A percentile compares a stretch with the other conserved stretches of the same genome.
phyloP scores from a whole-genome alignment of 441 rosid species.

The Populus hybrid region DNA sequence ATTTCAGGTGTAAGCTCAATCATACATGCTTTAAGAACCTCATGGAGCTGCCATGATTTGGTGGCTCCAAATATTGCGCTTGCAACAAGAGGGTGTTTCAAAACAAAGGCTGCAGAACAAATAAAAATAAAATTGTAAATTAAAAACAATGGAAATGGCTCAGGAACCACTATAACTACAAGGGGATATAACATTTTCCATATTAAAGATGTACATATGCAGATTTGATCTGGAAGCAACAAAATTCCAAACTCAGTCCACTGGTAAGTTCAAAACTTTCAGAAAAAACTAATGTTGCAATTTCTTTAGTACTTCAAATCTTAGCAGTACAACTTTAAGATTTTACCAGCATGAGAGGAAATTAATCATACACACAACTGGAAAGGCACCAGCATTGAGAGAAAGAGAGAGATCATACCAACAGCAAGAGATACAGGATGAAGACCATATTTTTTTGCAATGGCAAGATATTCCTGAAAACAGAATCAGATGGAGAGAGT shows the following conservation, averaged over 20 bases:
- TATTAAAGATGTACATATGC: neutral
- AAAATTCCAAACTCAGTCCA: neutral
- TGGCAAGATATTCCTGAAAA: slow-evolving; percentile 43
- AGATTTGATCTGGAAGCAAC: neutral
- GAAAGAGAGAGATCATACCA: slow-evolving; percentile 30
- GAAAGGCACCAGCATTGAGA: neutral
- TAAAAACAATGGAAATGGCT: neutral
- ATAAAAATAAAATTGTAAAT: neutral
- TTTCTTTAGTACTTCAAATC: neutral
- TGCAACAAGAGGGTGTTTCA: slow-evolving; percentile 55
- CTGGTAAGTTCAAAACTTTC: neutral
- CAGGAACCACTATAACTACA: neutral
- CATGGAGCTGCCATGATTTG: slow-evolving; percentile 48
- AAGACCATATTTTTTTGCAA: slow-evolving; percentile 44
- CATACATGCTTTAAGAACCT: slow-evolving; percentile 40
- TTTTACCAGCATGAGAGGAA: neutral
- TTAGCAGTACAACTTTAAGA: neutral
- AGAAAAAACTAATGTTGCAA: neutral
- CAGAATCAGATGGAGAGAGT: neutral
- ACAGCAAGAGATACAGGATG: slow-evolving; percentile 57
- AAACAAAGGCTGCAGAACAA: slow-evolving; percentile 46
- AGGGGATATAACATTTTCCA: neutral
- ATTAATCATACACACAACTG: neutral
- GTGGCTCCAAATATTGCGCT: slow-evolving; percentile 58
- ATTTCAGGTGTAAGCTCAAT: slow-evolving; percentile 31